Percentiles rank a stretch among this genome's conserved stretches.
These are phyloP conservation scores for Penstemon eatonii DNA, from an alignment of 257 asterid genomes.

Conservation along the genomic window DNA sequence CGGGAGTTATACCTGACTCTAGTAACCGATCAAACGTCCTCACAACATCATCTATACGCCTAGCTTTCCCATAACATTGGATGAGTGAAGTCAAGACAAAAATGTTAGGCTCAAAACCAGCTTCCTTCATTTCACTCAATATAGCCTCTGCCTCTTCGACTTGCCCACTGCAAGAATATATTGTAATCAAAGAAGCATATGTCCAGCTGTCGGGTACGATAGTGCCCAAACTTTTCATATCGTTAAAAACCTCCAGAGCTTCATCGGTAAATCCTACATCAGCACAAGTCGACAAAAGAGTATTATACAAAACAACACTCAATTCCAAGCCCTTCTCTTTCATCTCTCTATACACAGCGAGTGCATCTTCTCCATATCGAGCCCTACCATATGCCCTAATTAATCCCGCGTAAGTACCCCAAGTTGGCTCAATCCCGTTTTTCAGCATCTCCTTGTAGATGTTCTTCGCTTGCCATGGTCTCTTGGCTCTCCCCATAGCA, in stretches of 20 bases:
- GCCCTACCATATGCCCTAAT: conserved; percentile 73
- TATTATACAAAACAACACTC: conserved; percentile 67
- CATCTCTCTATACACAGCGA: conserved; percentile 74
- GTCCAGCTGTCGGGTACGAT: conserved; percentile 82
- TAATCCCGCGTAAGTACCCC: conserved; percentile 78
- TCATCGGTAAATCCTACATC: conserved; percentile 73
- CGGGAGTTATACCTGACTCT: conserved; percentile 58
- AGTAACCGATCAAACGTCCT: conserved; percentile 59
- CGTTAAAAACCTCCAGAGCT: conserved; percentile 71
- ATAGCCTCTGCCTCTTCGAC: conserved; percentile 75
- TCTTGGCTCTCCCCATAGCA: conserved; percentile 95
- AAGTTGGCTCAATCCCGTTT: conserved; percentile 60
- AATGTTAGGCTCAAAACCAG: conserved; percentile 74
- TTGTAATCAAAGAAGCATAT: conserved; percentile 67
- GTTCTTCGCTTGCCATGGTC: conserved; percentile 88
- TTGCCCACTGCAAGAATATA: conserved; percentile 78
- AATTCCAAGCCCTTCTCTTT: conserved; percentile 74
- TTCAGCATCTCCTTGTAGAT: conserved; percentile 68
- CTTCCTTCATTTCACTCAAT: conserved; percentile 72
- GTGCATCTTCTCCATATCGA: conserved; percentile 73
- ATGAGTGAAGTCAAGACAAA: conserved; percentile 74
- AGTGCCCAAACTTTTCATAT: conserved; percentile 59
- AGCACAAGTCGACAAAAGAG: conserved; percentile 77
- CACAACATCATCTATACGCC: conserved; percentile 73
- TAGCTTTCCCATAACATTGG: conserved; percentile 90